Evolutionary conservation across 106 monocot species (phyloP).

Genomic region (Allium fistulosum): DNA sequence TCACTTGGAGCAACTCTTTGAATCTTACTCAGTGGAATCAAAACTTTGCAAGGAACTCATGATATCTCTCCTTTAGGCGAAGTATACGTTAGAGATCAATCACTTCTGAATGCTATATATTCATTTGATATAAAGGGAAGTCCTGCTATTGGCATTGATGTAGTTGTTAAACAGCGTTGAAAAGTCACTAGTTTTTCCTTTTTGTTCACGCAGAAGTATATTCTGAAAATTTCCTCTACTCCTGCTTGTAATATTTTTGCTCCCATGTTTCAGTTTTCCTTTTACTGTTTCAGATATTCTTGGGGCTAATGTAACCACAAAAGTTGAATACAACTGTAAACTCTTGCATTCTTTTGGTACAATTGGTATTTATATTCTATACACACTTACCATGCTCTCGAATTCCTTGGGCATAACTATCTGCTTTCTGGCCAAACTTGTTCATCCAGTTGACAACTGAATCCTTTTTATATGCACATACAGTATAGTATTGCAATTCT

Average conservation of each 20-base stretch:
- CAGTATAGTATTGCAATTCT: background rate
- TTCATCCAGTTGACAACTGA: constrained; percentile 10
- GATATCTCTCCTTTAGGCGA: constrained; percentile 16
- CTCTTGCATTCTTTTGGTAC: no score
- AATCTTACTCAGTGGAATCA: constrained; percentile 4
- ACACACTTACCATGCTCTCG: background rate
- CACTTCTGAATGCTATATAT: constrained; percentile 27
- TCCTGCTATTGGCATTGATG: constrained; percentile 27
- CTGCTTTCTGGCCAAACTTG: constrained; percentile 15
- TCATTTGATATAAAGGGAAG: constrained; percentile 26
- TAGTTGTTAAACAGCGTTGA: constrained; percentile 28
- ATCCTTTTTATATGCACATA: constrained; percentile 13
- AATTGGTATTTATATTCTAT: background rate
- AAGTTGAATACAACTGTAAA: constrained; percentile 12
- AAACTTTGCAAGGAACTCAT: constrained; percentile 23
- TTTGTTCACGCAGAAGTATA: constrained; percentile 17
- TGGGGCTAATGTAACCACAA: constrained; percentile 21
- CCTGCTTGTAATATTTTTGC: background rate
- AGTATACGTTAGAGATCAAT: constrained; percentile 10
- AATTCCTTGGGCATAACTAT: constrained; percentile 12
- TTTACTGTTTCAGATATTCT: constrained; percentile 5
- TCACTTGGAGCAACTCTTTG: constrained; percentile 34
- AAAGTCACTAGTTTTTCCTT: constrained; percentile 32
- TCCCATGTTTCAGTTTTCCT: background rate
- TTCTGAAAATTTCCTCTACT: constrained; percentile 19